phyloP scores from a whole-genome alignment of 768 basidiomycete genomes.

The Rhodocollybia butyracea region DNA sequence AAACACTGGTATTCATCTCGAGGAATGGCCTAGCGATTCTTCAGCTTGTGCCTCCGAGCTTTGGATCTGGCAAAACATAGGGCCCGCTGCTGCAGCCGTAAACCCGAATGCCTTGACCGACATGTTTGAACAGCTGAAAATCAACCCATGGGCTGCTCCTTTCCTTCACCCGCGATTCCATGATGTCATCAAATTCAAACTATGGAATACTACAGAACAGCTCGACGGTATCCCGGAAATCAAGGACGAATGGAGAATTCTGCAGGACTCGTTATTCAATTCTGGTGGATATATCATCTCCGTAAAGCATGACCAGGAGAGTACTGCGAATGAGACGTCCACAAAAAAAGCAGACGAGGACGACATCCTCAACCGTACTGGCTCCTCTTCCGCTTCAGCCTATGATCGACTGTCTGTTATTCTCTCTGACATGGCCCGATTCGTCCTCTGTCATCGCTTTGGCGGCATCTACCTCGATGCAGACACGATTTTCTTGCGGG shows the following conservation, averaged over 20 bases:
- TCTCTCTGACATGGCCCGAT: constrained; percentile 95
- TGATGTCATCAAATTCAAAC: constrained; percentile 85
- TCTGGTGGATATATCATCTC: constrained; percentile 77
- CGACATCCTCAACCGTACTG: constrained; percentile 68
- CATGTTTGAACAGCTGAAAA: constrained; percentile 77
- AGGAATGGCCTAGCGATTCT: constrained; percentile 35
- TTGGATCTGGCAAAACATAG: constrained; percentile 97
- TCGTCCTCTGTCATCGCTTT: constrained; percentile 89
- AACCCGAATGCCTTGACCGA: constrained; percentile 75
- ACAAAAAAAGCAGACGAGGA: constrained; percentile 48
- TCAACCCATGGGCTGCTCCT: constrained; percentile 88
- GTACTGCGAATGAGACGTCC: constrained; percentile 36
- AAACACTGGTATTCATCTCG: constrained; percentile 76
- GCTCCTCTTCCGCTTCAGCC: constrained; percentile 81
- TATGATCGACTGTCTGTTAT: constrained; percentile 93
- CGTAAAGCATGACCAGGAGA: constrained; percentile 36
- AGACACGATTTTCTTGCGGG: constrained; percentile 85
- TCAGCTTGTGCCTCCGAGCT: constrained; percentile 81
- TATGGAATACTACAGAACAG: constrained; percentile 98
- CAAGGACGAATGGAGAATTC: constrained; percentile 79
- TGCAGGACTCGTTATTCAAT: constrained; percentile 79
- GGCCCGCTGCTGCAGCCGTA: constrained; percentile 80
- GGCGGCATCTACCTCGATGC: constrained; percentile 95
- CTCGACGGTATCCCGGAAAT: constrained; percentile 85
- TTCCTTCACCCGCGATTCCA: constrained; percentile 88